Base-by-base conservation (phyloP, 331 rosid species). In the Spiraea crenata region DNA sequence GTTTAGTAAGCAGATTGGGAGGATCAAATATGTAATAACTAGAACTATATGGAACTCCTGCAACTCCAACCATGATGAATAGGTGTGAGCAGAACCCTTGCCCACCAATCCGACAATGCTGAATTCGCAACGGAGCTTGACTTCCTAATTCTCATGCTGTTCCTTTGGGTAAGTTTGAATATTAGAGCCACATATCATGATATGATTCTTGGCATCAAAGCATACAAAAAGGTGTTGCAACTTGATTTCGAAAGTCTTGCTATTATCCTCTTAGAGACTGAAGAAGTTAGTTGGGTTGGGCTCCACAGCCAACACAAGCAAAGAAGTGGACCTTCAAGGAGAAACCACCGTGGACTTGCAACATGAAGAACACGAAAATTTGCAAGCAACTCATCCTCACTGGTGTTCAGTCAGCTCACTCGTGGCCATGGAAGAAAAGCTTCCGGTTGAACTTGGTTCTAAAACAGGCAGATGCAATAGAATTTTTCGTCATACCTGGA, bases 251-350 rank as follows among this genome's bases (percentile, higher is more conserved):
- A 37, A 48, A 67, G 37, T 35, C 13, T 51, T 38, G 37, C 19
- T 48, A 6, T 68, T 68, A 40, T 52, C 73, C 51, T 51, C 51
- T 39, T 39, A 40, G 31, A 12, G 41, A 54, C 63, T 40, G 62
- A 48, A 34, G 12, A 64, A 55, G 55, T 1, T 25, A 2, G 31
- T 20, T 10, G 6, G 19, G 38, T 25, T 67, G 31, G 31, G 31
- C 31, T 17, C 42, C 31, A 17, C 73, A 20, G 73, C 25, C 49
- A 67, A 39, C 61, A 38, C 51, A 41, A 68, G 73, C 50, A 68
- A 68, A 6, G 20, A 68, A 5, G 37, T 49, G n/a, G 47, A 55
- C 11, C 45, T 9, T 48, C 57, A 57, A 49, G 9, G 41, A 34
- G 19, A 39, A 19, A 51, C 25, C 63, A 39, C 45, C 72, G 31